Evolutionary conservation across 371 early-diverging fungal genomes (phyloP).

Genomic region (Mucor irregularis): DNA sequence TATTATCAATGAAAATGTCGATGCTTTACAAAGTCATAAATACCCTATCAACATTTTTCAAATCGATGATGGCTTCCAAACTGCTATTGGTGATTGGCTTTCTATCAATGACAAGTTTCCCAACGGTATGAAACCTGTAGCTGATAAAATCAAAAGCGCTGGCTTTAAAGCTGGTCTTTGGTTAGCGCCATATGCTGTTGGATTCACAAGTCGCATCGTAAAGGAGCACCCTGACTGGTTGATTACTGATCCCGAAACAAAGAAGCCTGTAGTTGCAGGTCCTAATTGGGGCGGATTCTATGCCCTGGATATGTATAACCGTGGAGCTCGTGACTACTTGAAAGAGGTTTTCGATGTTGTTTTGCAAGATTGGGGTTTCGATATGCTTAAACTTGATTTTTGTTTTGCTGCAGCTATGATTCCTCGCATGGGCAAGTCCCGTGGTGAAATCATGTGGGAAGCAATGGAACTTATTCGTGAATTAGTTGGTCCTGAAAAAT

Average conservation of each 20-base stretch:
- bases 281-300: slow-evolving; percentile 57
- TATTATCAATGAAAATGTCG: slow-evolving; percentile 48
- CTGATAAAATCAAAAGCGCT: slow-evolving; percentile 37
- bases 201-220: slow-evolving; percentile 44
- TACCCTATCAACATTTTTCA: slow-evolving; percentile 63
- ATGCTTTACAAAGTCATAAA: slow-evolving; percentile 33
- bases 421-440: slow-evolving; percentile 53
- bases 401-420: slow-evolving; percentile 63
- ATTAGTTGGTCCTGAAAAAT: slow-evolving; percentile 49
- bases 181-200: slow-evolving; percentile 63
- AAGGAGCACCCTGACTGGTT: slow-evolving; percentile 61
- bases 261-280: slow-evolving; percentile 40
- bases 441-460: slow-evolving; percentile 65
- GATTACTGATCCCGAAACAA: slow-evolving; percentile 34
- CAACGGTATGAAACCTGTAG: slow-evolving; percentile 47
- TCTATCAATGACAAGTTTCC: slow-evolving; percentile 55
- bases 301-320: slow-evolving; percentile 56
- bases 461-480: slow-evolving; percentile 57
- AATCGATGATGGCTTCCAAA: slow-evolving; percentile 63
- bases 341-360: slow-evolving; percentile 54
- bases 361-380: slow-evolving; percentile 55
- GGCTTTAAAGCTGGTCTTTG: slow-evolving; percentile 58
- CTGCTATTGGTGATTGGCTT: slow-evolving; percentile 63
- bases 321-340: slow-evolving; percentile 46
- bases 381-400: slow-evolving; percentile 63